Evolutionary conservation across 1,139 yeast genomes (phyloP).

Genomic region (Kazachstania sp.): DNA sequence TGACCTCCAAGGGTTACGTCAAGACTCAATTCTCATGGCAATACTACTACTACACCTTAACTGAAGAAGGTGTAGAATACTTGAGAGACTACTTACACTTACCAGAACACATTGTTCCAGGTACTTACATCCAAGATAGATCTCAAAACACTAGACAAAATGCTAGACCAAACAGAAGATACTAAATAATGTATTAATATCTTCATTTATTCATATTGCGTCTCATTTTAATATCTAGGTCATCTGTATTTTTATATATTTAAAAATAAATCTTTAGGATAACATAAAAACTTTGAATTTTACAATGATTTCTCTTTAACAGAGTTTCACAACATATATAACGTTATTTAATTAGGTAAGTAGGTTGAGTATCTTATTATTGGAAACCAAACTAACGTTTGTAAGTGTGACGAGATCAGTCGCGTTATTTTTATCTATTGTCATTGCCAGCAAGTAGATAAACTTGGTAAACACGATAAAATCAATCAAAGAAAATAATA

Average conservation of each 20-base stretch:
- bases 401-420: neutral
- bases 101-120: constrained; percentile 98
- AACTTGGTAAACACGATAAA: neutral
- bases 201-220: neutral
- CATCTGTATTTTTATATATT: constrained; percentile 4
- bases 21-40: constrained; percentile 99
- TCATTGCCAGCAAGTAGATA: neutral
- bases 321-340: no score
- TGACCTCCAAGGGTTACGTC: constrained; percentile 97
- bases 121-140: constrained; percentile 94
- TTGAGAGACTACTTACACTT: constrained; percentile 97
- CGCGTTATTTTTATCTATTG: neutral
- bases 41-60: constrained; percentile 99
- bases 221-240: constrained; percentile 2
- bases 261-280: constrained; percentile 6
- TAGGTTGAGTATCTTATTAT: no score
- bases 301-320: neutral
- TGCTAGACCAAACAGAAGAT: constrained; percentile 42
- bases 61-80: constrained; percentile 99
- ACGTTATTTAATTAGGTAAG: no score
- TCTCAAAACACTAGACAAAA: constrained; percentile 48
- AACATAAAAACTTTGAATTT: constrained; percentile 3
- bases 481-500: no score
- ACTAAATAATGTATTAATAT: constrained; percentile 16
- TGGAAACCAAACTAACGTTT: neutral